Evolutionary conservation across 2,329 filamentous ascomycete species (phyloP), one percentile per base, ranked within the genome.

Genomic region (Botrytis medusae): DNA sequence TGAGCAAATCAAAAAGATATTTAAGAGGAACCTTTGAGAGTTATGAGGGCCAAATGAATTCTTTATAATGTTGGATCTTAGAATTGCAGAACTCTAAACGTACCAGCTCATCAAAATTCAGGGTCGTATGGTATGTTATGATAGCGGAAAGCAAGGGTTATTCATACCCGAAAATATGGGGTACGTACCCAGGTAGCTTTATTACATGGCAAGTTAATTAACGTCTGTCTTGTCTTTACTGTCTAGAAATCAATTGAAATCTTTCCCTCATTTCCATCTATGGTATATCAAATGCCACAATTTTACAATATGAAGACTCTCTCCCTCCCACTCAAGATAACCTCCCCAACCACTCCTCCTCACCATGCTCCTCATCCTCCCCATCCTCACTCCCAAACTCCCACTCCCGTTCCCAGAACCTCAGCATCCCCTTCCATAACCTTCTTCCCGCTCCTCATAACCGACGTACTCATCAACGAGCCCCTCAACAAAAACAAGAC

Each of bases 401-500:
- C 75, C 3, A 25, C 51, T 16, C 60, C 71, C 22, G 63, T 73
- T 18, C 74, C 79, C 25, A 69, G 71, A 76, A 77, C 87, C 75
- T 82, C 86, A 80, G 88, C 86, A 74, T 88, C 89, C 82, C 87
- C 89, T 82, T 92, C 91, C 84, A 81, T 2, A 42, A 88, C 85
- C 63, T 86, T 90, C 77, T 86, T 92, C 75, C 83, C 92, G 72
- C 85, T 92, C 75, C 86, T 89, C 34, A 90, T 85, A 62, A 74
- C 22, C 74, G 74, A 22, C 72, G 76, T 63, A 46, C 34, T 64
- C 48, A 64, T 71, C 69, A 64, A 32, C 16, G 34, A 42, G 1
- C 40, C 34, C 44, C 44, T 48, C 29, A 51, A 51, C 59, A 71
- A 40, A 62, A 32, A 63, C 25, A 71, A 18, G 7, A 37, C 32